Conservation (phyloP, 148 eudicot species). For the Cornus controversa region DNA sequence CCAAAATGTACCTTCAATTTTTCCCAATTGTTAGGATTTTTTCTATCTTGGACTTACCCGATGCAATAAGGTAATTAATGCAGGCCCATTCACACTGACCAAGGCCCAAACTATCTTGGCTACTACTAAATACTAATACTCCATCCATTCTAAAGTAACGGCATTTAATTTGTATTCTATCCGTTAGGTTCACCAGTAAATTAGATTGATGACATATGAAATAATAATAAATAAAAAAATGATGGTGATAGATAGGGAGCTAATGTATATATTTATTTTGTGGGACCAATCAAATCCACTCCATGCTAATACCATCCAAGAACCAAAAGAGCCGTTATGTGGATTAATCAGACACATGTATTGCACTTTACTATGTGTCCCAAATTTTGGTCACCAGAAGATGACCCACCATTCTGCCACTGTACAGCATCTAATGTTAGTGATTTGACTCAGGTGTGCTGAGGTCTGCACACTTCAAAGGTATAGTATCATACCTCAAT, state of each 20-base stretch:
- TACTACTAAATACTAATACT: too few relatives aligned
- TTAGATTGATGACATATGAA: background rate
- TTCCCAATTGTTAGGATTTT: too few relatives aligned
- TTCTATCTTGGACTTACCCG: too few relatives aligned
- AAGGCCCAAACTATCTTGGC: too few relatives aligned
- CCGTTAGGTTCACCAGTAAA: background rate
- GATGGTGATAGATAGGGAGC: background rate
- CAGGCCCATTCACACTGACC: too few relatives aligned
- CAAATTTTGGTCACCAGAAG: background rate
- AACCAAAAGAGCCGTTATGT: constrained; percentile 19
- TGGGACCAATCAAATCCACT: background rate
- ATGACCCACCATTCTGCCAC: constrained; percentile 10
- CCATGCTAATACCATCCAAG: background rate
- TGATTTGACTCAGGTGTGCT: background rate
- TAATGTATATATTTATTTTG: background rate
- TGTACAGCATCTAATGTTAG: constrained; percentile 1
- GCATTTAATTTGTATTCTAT: too few relatives aligned
- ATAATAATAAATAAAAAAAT: background rate
- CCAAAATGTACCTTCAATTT: constrained; percentile 59
- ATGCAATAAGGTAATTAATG: too few relatives aligned
- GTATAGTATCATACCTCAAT: background rate
- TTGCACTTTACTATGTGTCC: background rate
- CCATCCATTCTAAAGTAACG: too few relatives aligned
- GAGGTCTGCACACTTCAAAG: background rate
- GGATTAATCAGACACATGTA: constrained; percentile 3